Evolutionary conservation across 805 yeast species (phyloP).

Genomic region (Cyberlindnera mycetangii): DNA sequence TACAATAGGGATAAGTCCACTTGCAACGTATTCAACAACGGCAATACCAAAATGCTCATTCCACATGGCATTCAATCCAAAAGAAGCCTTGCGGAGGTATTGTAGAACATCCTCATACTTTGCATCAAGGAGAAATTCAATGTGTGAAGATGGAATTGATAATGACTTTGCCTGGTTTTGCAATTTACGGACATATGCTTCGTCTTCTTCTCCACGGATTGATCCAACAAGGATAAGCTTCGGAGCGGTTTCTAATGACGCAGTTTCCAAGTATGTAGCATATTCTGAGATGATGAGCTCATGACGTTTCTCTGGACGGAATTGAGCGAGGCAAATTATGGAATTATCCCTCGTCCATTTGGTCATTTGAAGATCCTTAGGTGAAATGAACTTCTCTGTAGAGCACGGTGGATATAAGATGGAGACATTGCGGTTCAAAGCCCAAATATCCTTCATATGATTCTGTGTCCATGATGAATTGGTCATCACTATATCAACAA

Average conservation of each 20-base stretch:
- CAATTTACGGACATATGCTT: conserved; percentile 51
- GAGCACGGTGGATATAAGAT: conserved; percentile 91
- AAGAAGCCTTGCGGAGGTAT: conserved; percentile 53
- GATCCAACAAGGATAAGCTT: conserved; percentile 79
- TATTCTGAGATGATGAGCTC: conserved; percentile 63
- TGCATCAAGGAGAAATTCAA: conserved; percentile 68
- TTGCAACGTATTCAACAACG: conserved; percentile 86
- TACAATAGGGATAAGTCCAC: conserved; percentile 83
- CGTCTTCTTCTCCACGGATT: conserved; percentile 69
- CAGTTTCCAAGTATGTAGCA: conserved; percentile 43
- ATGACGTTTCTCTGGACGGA: conserved; percentile 94
- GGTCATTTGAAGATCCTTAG: conserved; percentile 16
- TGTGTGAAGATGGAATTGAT: conserved; percentile 38
- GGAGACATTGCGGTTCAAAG: conserved; percentile 37
- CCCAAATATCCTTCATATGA: conserved; percentile 71
- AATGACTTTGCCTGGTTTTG: conserved; percentile 41
- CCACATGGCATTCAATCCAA: conserved; percentile 98
- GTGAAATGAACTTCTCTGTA: conserved; percentile 47
- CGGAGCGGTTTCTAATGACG: conserved; percentile 34
- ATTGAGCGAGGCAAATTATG: conserved; percentile 69
- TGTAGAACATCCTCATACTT: conserved; percentile 59
- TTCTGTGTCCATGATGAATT: conserved; percentile 92
- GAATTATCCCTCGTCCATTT: conserved; percentile 33
- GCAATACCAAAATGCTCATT: conserved; percentile 99
- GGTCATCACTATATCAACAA: conserved; percentile 61